Percentiles rank a stretch among this genome's conserved stretches.
These are phyloP conservation scores for Lecanicillium sp. DNA, from an alignment of 2,329 filamentous ascomycete genomes.

Conservation along the genomic window DNA sequence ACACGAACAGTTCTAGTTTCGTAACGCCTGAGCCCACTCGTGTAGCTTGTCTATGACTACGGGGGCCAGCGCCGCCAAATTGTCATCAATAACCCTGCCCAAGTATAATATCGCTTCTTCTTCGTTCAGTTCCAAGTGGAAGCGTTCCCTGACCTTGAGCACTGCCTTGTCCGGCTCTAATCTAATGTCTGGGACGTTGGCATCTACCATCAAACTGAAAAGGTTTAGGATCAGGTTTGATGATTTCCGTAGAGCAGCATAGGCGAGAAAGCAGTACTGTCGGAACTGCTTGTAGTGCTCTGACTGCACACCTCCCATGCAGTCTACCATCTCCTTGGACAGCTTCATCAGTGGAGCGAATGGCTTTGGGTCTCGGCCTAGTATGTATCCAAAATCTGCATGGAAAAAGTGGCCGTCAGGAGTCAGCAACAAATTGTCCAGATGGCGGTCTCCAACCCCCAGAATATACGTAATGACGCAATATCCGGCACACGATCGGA, in stretches of 20 bases:
- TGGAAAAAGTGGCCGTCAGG: conserved; percentile 96
- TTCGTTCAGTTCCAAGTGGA: conserved; percentile 85
- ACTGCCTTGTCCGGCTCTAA: conserved; percentile 91
- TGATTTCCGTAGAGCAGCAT: conserved; percentile 82
- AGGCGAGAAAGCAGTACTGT: conserved; percentile 93
- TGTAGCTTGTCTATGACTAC: conserved; percentile 94
- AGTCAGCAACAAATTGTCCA: conserved; percentile 88
- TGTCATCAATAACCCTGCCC: conserved; percentile 85
- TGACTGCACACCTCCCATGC: conserved; percentile 82
- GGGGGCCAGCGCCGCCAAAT: conserved; percentile 80
- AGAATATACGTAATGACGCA: conserved; percentile 98
- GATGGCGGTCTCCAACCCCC: conserved; percentile 89
- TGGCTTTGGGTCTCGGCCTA: conserved; percentile 93
- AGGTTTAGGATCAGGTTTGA: conserved; percentile 89
- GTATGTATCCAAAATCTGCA: conserved; percentile 96
- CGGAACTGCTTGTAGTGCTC: conserved; percentile 85
- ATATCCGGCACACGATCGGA: conserved; percentile 94
- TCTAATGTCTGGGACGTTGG: conserved; percentile 92
- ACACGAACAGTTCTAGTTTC: conserved; percentile 53
- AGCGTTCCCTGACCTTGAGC: conserved; percentile 88
- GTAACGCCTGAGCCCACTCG: conserved; percentile 86
- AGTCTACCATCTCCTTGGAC: conserved; percentile 96
- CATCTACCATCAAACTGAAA: conserved; percentile 95
- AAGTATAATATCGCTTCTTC: conserved; percentile 87
- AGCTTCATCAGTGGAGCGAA: conserved; percentile 97